Base-by-base conservation (phyloP, 345 rosid genomes). In the Aethionema arabicum region DNA sequence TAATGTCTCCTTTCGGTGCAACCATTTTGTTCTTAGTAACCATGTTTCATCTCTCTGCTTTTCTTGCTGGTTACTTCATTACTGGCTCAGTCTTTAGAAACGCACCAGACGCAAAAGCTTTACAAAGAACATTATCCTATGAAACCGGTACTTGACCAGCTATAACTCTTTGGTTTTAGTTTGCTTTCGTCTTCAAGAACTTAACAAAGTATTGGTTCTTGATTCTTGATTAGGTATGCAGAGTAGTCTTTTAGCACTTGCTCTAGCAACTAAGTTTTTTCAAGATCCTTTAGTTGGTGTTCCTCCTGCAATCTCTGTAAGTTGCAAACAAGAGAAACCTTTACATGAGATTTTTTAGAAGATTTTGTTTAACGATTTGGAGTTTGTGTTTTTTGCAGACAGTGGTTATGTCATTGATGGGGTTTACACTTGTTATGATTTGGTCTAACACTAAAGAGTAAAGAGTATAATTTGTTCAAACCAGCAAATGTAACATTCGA, bases 331-430 rank as follows among this genome's bases (percentile, higher is more conserved):
- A 9, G 2, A 14, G 1, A 21, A 7, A 30, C 11, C 1, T 6
- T 11, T 2, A 14, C 14, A 21, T 1, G 27, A 21, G 30, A 4
- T 14, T 53, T 14, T 53, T 64, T 31, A 8, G 11, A 55, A 14
- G 5, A 36, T 36, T 5, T 9, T 46, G n/a, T n/a, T 3, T 15
- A 14, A 5, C 11, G 39, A 33, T 60, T 9, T 11, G 21, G 30
- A 16, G 0, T 59, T 55, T 15, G 8, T 47, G 31, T 0, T 35
- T 49, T 49, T 59, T 78, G 82, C 99, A 93, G 96, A 93, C 97
- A 16, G 97, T 93, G 61, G 74, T 90, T 36, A 90, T 93, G 99
- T 85, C 99, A 12, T 67, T 87, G 84, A 87, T 90, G 97, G 99
- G 99, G 3, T 93, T 87, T 70, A 63, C 83, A 8, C 91, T 90